phyloP scores from a whole-genome alignment of 176 grass and related monocot genomes.

The Triticum dicoccoides region DNA sequence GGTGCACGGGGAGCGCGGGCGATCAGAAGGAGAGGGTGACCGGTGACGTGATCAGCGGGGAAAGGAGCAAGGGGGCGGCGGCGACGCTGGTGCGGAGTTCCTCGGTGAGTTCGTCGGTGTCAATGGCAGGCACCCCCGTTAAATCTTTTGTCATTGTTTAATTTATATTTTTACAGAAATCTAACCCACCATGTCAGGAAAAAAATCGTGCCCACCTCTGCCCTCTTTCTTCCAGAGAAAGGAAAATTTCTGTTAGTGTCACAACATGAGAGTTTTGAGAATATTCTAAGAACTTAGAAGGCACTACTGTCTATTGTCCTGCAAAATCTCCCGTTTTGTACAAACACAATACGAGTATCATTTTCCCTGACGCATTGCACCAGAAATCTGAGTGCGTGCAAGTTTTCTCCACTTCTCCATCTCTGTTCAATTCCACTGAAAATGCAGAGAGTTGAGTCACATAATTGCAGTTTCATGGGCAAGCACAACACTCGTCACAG shows the following conservation, averaged over 20 bases:
- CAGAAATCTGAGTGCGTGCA: too few species aligned
- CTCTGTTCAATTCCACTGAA: too few species aligned
- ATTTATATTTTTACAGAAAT: not conserved
- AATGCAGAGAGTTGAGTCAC: not conserved
- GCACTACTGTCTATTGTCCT: too few species aligned
- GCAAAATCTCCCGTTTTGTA: not conserved
- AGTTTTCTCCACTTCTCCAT: too few species aligned
- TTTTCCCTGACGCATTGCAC: not conserved
- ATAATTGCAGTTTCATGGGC: not conserved
- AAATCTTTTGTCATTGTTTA: not conserved
- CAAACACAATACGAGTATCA: not conserved
- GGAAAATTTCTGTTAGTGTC: not conserved
- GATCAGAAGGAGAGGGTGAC: not conserved
- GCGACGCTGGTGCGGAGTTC: not conserved
- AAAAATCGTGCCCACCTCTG: not conserved
- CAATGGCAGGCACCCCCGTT: not conserved
- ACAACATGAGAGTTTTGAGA: not conserved
- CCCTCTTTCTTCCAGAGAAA: not conserved
- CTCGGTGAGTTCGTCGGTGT: conserved; percentile 28
- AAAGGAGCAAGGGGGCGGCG: not conserved
- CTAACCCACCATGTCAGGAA: not conserved
- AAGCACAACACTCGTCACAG: not conserved
- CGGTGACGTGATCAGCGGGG: not conserved
- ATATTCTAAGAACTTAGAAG: not conserved
- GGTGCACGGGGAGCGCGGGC: not conserved